Conservation (phyloP, 1,139 yeast species). For the Blastobotrys serpentis region DNA sequence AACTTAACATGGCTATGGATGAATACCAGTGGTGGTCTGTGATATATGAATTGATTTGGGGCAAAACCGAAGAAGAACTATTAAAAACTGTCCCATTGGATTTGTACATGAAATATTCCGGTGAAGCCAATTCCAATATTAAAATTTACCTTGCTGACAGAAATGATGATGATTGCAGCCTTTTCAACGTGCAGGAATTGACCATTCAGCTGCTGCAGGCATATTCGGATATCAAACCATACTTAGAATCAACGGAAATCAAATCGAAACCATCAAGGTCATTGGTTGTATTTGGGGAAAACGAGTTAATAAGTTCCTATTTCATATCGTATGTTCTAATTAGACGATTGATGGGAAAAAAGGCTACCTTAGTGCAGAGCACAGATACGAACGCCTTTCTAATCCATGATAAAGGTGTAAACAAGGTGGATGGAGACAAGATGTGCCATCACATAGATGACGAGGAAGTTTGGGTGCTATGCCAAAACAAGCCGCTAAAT, state of each 20-base stretch:
- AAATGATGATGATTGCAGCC: neutral
- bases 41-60: neutral
- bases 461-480: slow-evolving; percentile 1
- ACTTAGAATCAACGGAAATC: neutral
- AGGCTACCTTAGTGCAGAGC: neutral
- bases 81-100: neutral
- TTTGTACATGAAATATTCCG: neutral
- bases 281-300: neutral
- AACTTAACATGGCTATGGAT: neutral
- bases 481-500: neutral
- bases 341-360: neutral
- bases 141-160: neutral
- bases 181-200: neutral
- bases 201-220: neutral
- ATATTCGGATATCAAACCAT: neutral
- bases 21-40: neutral
- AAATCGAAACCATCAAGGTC: neutral
- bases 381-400: neutral
- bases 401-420: neutral
- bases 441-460: neutral
- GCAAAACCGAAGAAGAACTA: neutral
- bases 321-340: slow-evolving; percentile 1
- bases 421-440: neutral
- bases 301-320: neutral
- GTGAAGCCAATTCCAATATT: neutral